Percentiles rank a stretch among this genome's conserved stretches.
Evolutionary conservation across 805 yeast species (phyloP).

Genomic region (Cyberlindnera euphorbiae): DNA sequence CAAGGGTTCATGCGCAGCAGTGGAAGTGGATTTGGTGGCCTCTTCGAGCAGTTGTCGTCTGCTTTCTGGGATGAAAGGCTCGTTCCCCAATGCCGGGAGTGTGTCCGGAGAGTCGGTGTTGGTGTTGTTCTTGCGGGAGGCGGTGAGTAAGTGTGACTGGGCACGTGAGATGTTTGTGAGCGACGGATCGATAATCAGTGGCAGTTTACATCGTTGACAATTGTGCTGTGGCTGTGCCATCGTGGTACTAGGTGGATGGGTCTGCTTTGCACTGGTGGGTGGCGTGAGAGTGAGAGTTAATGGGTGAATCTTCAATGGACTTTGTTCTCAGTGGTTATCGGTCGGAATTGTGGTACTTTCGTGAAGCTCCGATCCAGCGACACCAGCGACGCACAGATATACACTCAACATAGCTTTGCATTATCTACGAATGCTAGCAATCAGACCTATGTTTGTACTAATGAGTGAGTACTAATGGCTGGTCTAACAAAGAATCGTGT

Average conservation of each 20-base stretch:
- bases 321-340: too few relatives aligned
- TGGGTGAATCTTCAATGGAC: too few relatives aligned
- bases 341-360: too few relatives aligned
- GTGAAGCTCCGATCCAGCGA: too few relatives aligned
- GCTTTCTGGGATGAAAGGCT: constrained; percentile 24
- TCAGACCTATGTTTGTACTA: too few relatives aligned
- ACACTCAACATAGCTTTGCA: neutral
- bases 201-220: constrained; percentile 63
- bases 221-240: constrained; percentile 14
- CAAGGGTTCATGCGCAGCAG: constrained; percentile 10
- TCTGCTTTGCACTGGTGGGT: too few relatives aligned
- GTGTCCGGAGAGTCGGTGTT: constrained; percentile 5
- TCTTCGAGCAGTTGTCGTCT: constrained; percentile 14
- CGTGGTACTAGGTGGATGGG: too few relatives aligned
- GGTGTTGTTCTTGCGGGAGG: constrained; percentile 26
- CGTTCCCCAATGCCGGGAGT: constrained; percentile 21
- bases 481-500: neutral
- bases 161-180: constrained; percentile 47
- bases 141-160: constrained; percentile 48
- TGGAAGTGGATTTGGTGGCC: constrained; percentile 1
- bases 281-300: too few relatives aligned
- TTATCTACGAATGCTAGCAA: too few relatives aligned
- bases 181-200: constrained; percentile 52
- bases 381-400: too few relatives aligned
- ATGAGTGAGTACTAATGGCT: too few relatives aligned